Percentiles rank a stretch among this genome's conserved stretches.
phyloP scores from a whole-genome alignment of 2,329 filamentous ascomycete genomes.

The Leptographium wingfieldii region DNA sequence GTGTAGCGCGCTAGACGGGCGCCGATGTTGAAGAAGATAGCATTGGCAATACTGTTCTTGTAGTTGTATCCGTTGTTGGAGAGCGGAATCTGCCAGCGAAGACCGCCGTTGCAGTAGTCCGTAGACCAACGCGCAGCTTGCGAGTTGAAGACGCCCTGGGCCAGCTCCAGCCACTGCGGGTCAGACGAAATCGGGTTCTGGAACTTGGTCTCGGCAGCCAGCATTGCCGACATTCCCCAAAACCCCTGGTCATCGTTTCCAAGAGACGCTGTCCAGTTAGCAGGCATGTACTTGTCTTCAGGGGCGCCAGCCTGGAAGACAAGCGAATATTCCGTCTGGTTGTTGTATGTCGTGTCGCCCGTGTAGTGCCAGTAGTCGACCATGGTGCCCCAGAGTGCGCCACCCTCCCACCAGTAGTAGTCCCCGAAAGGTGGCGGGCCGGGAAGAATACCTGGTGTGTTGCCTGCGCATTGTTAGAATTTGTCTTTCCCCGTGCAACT shows the following conservation, averaged over 20 bases:
- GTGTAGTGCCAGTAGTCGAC: slow-evolving; percentile 61
- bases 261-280: slow-evolving; percentile 43
- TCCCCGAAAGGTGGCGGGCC: too few species aligned
- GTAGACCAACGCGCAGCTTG: slow-evolving; percentile 51
- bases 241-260: slow-evolving; percentile 60
- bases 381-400: slow-evolving; percentile 54
- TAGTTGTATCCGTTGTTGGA: slow-evolving; percentile 68
- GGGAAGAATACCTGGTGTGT: slow-evolving; percentile 42
- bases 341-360: slow-evolving; percentile 50
- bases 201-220: slow-evolving; percentile 53
- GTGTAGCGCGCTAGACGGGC: slow-evolving; percentile 63
- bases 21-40: slow-evolving; percentile 50
- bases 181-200: slow-evolving; percentile 41
- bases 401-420: slow-evolving; percentile 69
- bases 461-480: slow-evolving; percentile 18
- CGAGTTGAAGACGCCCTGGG: slow-evolving; percentile 57
- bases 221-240: slow-evolving; percentile 57
- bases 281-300: slow-evolving; percentile 44
- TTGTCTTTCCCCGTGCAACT: background rate
- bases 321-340: slow-evolving; percentile 42
- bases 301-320: slow-evolving; percentile 45
- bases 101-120: slow-evolving; percentile 51
- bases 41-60: slow-evolving; percentile 53
- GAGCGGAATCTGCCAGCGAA: slow-evolving; percentile 67
- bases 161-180: slow-evolving; percentile 52